phyloP scores from a whole-genome alignment of 73 alveolate species.

The Blepharisma stoltei region DNA sequence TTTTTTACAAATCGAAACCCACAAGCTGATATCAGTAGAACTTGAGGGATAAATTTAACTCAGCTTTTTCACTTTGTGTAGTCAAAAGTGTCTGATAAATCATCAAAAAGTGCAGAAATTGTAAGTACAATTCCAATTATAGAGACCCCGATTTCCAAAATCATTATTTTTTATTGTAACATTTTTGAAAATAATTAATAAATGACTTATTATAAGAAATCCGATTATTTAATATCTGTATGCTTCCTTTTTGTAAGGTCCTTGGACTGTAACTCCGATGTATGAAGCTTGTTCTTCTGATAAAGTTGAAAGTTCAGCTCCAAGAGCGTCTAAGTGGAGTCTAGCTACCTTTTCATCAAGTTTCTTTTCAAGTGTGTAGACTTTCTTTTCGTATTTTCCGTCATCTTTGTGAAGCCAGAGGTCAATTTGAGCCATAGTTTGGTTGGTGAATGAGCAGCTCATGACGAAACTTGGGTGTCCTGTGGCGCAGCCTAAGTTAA shows the following conservation, averaged over 20 bases:
- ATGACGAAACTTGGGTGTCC: constrained; percentile 97
- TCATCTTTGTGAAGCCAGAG: constrained; percentile 78
- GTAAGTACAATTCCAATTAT: constrained; percentile 9
- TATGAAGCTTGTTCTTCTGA: constrained; percentile 87
- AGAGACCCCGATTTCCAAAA: background rate
- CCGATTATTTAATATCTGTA: constrained; percentile 68
- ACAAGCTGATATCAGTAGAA: background rate
- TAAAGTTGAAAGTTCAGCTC: constrained; percentile 85
- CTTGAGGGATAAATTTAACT: constrained; percentile 7
- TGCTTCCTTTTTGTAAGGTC: constrained; percentile 86
- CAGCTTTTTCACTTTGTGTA: background rate
- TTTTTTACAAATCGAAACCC: background rate
- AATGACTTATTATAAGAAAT: too few relatives aligned
- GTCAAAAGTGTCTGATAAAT: background rate
- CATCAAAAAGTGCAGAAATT: background rate
- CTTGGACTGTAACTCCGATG: constrained; percentile 74
- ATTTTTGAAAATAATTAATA: too few relatives aligned
- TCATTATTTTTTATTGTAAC: background rate
- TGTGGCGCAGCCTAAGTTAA: constrained; percentile 97
- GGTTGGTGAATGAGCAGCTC: constrained; percentile 93
- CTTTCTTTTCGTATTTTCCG: constrained; percentile 86
- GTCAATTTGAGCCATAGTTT: constrained; percentile 86
- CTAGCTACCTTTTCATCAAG: constrained; percentile 89
- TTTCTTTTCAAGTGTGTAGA: constrained; percentile 85
- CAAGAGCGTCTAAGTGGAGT: constrained; percentile 80